phyloP scores from a whole-genome alignment of 257 asterid species.

The Schizonepeta tenuifolia region DNA sequence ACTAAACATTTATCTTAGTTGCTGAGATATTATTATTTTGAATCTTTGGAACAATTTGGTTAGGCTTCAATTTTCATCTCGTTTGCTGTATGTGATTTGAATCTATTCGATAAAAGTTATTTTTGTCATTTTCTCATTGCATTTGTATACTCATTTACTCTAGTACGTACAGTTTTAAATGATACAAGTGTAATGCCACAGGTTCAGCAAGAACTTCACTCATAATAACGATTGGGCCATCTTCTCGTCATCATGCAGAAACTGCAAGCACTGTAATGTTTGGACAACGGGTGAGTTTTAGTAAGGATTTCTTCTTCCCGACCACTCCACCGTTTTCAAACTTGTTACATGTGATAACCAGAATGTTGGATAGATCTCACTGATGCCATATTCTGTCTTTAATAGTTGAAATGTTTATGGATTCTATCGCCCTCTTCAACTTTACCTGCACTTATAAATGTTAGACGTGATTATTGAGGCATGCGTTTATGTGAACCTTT shows the following conservation, averaged over 20 bases:
- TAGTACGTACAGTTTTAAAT: slow-evolving; percentile 7
- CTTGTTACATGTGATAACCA: background rate
- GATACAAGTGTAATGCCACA: slow-evolving; percentile 40
- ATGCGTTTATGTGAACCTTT: background rate
- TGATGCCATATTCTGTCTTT: background rate
- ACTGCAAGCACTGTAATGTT: slow-evolving; percentile 89
- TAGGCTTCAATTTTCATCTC: background rate
- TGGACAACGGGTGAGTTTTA: slow-evolving; percentile 82
- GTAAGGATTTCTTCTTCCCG: background rate
- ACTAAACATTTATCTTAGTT: no score
- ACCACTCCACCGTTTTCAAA: background rate
- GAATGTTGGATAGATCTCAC: background rate
- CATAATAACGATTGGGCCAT: slow-evolving; percentile 78
- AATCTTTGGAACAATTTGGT: background rate
- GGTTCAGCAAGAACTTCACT: slow-evolving; percentile 98
- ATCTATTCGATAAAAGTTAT: no score
- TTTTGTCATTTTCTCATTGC: no score
- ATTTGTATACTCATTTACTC: no score
- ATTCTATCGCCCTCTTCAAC: background rate
- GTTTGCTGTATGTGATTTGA: background rate
- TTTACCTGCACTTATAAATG: background rate
- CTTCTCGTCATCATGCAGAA: slow-evolving; percentile 85
- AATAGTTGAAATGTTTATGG: background rate
- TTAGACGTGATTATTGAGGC: background rate
- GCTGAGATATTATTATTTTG: background rate